Base-by-base conservation (phyloP, 805 yeast genomes). In the Kluyveromyces aestuarii region DNA sequence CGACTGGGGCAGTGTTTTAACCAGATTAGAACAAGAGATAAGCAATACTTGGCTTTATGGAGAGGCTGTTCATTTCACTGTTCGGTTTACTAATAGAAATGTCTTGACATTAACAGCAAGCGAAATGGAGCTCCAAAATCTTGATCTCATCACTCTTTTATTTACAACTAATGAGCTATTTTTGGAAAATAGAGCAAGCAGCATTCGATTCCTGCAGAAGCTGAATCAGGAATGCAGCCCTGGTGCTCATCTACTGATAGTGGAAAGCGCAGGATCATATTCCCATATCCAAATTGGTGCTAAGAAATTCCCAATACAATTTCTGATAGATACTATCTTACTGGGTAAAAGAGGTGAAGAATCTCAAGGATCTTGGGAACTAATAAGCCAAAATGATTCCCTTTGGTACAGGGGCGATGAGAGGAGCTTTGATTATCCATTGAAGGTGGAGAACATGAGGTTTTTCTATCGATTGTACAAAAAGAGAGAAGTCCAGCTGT, bases 181-280 rank as follows among this genome's bases (percentile, higher is more conserved):
- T 59, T 74, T 82, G 14, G 87, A 80, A 52, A 77, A 87, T 52
- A 79, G 76, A 56, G 68, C 77, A 0, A 77, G 73, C 40, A 76
- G 95, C 6, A 74, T 87, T 37, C 68, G 73, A 47, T 71, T 84
- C 45, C 69, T 88, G 47, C 80, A 81, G 51, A 60, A 66, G 10
- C 63, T 88, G 50, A 74, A 77, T 47, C 53, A 59, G 6, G 40
- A 60, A 8, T 86, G 95, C 63, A 60, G 65, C 36, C 48, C 63
- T 1, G 93, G 90, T 0, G 67, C 87, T 14, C 63, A 76, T 27
- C 64, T 88, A 36, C 69, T 89, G 41, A 79, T 88, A 21, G 78
- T 87, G 1, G 96, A 88, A 59, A 83, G 93, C 67, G 96, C 96
- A 0, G 96, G 96, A 0, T 84, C 95, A 9, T 88, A 82, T 64